phyloP scores from a whole-genome alignment of 176 grass and related monocot species.

The Ananas comosus region DNA sequence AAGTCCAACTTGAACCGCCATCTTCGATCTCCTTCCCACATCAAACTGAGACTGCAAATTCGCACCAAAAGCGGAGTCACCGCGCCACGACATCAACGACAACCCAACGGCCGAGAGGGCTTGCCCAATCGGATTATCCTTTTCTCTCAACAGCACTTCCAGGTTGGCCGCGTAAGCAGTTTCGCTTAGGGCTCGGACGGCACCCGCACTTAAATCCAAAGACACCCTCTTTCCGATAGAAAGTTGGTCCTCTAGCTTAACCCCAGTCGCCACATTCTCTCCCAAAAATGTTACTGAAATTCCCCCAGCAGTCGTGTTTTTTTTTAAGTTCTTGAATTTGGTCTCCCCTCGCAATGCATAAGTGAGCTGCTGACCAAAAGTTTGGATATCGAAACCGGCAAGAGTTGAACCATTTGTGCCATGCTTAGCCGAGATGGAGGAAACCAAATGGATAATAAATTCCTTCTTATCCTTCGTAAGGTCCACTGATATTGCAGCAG shows the following conservation, averaged over 20 bases:
- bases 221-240: conserved; percentile 59
- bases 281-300: conserved; percentile 78
- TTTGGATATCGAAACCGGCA: conserved; percentile 81
- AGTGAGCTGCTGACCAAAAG: conserved; percentile 57
- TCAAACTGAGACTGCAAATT: conserved; percentile 87
- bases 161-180: conserved; percentile 80
- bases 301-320: conserved; percentile 83
- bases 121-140: conserved; percentile 67
- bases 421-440: conserved; percentile 80
- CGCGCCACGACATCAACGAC: conserved; percentile 70
- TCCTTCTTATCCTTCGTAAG: conserved; percentile 97
- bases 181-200: conserved; percentile 61
- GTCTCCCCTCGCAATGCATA: conserved; percentile 81
- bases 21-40: conserved; percentile 59
- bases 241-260: conserved; percentile 84
- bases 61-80: conserved; percentile 62
- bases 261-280: conserved; percentile 71
- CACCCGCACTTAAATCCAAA: conserved; percentile 55
- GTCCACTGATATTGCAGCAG: conserved; percentile 53
- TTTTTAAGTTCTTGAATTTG: conserved; percentile 86
- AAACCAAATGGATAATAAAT: conserved; percentile 92
- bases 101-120: conserved; percentile 58
- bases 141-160: conserved; percentile 62
- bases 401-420: conserved; percentile 77
- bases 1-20: conserved; percentile 61